A percentile compares a stretch with the other conserved stretches of the same genome.
These are phyloP conservation scores for Globisporangium rhizosaccharum DNA, from an alignment of 352 stramenopile species.

Conservation along the genomic window DNA sequence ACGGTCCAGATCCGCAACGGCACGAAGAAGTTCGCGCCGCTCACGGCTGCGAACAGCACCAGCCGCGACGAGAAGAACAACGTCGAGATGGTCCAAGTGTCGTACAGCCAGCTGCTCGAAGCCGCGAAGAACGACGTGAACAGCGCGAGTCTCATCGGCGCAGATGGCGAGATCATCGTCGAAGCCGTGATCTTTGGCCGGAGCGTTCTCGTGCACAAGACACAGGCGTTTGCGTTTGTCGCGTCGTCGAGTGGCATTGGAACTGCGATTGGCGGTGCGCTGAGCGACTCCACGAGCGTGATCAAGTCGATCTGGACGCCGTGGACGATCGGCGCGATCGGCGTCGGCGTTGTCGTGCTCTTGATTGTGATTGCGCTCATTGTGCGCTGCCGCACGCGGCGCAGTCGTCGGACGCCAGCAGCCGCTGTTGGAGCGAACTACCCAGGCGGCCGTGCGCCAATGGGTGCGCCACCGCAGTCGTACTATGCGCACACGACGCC, in stretches of 20 bases:
- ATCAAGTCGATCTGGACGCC: conserved; percentile 42
- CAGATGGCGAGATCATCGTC: conserved; percentile 58
- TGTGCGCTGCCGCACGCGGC: conserved; percentile 27
- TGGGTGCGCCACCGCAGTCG: background rate
- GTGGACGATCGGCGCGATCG: conserved; percentile 49
- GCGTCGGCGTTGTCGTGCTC: conserved; percentile 38
- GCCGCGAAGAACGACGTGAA: conserved; percentile 22
- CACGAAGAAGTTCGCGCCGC: conserved; percentile 47
- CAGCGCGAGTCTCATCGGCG: conserved; percentile 13
- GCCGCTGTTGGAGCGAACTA: conserved; percentile 4
- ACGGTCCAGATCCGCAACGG: conserved; percentile 55
- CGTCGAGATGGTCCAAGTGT: conserved; percentile 78
- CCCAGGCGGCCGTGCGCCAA: background rate
- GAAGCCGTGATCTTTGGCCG: conserved; percentile 64
- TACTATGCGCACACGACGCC: conserved; percentile 19
- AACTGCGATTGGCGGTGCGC: conserved; percentile 26
- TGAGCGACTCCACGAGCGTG: background rate
- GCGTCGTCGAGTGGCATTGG: conserved; percentile 74
- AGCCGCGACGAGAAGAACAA: conserved; percentile 74
- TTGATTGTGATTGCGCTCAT: conserved; percentile 35
- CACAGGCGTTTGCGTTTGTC: conserved; percentile 72
- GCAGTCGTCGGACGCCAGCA: conserved; percentile 12
- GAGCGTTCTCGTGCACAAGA: conserved; percentile 49
- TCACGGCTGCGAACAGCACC: conserved; percentile 44
- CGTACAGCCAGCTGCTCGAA: conserved; percentile 53